phyloP scores from a whole-genome alignment of 345 rosid species.

The Punica granatum region DNA sequence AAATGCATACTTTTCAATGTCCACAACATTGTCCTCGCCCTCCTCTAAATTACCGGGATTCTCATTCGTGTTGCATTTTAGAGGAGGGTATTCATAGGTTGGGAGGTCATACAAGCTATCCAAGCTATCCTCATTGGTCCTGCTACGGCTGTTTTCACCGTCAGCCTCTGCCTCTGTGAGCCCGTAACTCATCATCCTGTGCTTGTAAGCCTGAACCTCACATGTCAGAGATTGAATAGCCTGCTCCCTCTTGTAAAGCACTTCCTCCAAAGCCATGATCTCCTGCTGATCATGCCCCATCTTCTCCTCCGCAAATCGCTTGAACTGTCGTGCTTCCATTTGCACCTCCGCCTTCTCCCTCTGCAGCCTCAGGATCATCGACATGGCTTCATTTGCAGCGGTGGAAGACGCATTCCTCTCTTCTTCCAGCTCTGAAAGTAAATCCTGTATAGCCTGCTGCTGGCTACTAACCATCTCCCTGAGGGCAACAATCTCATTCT shows the following conservation, averaged over 20 bases:
- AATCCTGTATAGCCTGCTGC: constrained; percentile 63
- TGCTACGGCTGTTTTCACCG: constrained; percentile 36
- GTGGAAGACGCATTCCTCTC: constrained; percentile 89
- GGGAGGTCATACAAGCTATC: constrained; percentile 43
- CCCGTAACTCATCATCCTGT: constrained; percentile 93
- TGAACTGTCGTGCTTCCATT: constrained; percentile 90
- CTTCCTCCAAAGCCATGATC: constrained; percentile 57
- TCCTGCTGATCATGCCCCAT: constrained; percentile 93
- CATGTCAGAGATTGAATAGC: constrained; percentile 63
- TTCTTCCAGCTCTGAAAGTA: constrained; percentile 66
- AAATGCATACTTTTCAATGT: constrained; percentile 62
- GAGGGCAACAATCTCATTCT: constrained; percentile 63
- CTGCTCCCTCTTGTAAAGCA: constrained; percentile 84
- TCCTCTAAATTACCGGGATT: constrained; percentile 33
- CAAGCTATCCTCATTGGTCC: constrained; percentile 27
- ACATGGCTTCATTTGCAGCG: constrained; percentile 95
- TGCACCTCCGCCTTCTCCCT: constrained; percentile 89
- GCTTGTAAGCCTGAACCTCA: constrained; percentile 80
- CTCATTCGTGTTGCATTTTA: constrained; percentile 66
- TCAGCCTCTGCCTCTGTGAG: constrained; percentile 62
- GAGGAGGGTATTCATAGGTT: constrained; percentile 57
- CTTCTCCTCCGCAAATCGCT: constrained; percentile 81
- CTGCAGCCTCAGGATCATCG: constrained; percentile 90
- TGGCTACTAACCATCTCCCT: constrained; percentile 73
- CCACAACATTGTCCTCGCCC: constrained; percentile 53